These are phyloP conservation scores for Penicillium turbatum DNA, from an alignment of 495 filamentous ascomycete genomes.

Conservation along the genomic window DNA sequence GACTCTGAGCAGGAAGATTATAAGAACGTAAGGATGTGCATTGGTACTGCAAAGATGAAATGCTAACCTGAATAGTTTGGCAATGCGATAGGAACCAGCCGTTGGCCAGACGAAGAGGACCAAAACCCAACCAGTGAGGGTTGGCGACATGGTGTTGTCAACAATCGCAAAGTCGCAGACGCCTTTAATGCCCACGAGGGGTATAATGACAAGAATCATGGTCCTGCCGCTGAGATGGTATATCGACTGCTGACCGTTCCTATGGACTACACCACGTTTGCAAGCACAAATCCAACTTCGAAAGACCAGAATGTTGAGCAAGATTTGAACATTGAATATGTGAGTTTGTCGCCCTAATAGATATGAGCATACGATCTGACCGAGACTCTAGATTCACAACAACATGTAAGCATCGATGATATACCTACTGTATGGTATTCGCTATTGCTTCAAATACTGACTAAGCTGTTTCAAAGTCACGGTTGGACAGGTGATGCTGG, in stretches of 20 bases:
- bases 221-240: conserved; percentile 8
- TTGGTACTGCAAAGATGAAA: no score
- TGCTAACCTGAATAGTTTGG: conserved; percentile 2
- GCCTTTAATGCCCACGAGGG: conserved; percentile 4
- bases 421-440: background rate
- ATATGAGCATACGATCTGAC: background rate
- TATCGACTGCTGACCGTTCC: conserved; percentile 7
- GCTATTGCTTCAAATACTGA: background rate
- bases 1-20: conserved; percentile 30
- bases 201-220: conserved; percentile 6
- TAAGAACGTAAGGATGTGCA: conserved; percentile 13
- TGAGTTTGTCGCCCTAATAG: background rate
- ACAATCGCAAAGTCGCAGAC: conserved; percentile 8
- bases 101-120: conserved; percentile 9
- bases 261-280: conserved; percentile 27
- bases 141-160: conserved; percentile 11
- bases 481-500: conserved; percentile 33
- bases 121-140: conserved; percentile 3
- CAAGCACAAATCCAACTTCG: conserved; percentile 20
- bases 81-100: conserved; percentile 8
- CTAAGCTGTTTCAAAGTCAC: conserved; percentile 16
- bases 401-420: conserved; percentile 13
- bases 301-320: conserved; percentile 9
- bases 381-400: conserved; percentile 26
- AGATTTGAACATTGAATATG: conserved; percentile 34